Percentiles rank a stretch among this genome's conserved stretches.
Evolutionary conservation across 768 basidiomycete species (phyloP).

Genomic region (Boletus rubroflammeus): DNA sequence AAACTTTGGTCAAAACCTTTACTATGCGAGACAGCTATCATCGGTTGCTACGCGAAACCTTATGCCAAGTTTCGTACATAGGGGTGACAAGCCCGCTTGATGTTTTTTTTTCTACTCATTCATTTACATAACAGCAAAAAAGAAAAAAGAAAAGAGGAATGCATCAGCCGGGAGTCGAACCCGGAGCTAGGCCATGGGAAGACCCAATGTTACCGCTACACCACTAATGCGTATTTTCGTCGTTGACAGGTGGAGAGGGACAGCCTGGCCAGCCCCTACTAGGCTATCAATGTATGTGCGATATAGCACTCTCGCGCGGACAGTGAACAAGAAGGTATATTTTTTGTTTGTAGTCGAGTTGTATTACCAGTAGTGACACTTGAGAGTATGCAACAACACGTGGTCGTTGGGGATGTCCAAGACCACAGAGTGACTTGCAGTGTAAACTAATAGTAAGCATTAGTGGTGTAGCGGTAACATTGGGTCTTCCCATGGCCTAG

Average conservation of each 20-base stretch:
- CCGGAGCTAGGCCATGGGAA: slow-evolving; percentile 71
- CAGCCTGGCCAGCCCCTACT: too few species aligned
- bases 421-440: not conserved
- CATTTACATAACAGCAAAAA: too few species aligned
- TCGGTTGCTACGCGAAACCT: not conserved
- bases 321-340: too few species aligned
- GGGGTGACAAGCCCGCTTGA: too few species aligned
- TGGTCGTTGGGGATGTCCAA: too few species aligned
- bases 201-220: slow-evolving; percentile 88
- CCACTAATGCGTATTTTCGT: slow-evolving; percentile 42
- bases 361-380: too few species aligned
- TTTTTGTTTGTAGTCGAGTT: too few species aligned
- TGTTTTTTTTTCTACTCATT: too few species aligned
- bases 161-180: slow-evolving; percentile 59
- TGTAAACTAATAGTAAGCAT: slow-evolving; percentile 11
- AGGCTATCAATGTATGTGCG: too few species aligned
- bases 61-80: too few species aligned
- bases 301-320: not conserved
- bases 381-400: too few species aligned
- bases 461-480: slow-evolving; percentile 82
- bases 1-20: too few species aligned
- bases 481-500: slow-evolving; percentile 79
- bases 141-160: slow-evolving; percentile 6
- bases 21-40: not conserved
- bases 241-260: not conserved